Conservation (phyloP, 768 basidiomycete species). For the Kwoniella europaea region DNA sequence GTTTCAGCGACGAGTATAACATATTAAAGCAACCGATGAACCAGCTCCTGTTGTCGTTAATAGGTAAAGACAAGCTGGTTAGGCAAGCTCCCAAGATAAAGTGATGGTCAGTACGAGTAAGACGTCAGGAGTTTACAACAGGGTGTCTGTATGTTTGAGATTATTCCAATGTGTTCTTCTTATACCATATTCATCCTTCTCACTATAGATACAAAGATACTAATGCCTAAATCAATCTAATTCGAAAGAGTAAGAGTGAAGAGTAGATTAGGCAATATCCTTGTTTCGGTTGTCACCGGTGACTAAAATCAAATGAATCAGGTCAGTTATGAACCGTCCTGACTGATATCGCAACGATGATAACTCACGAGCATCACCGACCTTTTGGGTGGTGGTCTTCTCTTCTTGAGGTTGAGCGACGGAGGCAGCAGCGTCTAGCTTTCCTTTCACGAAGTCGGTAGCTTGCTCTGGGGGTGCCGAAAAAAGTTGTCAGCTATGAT, state of each 20-base stretch:
- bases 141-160: too few relatives aligned
- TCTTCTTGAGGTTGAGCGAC: conserved; percentile 51
- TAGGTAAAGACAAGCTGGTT: too few relatives aligned
- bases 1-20: too few relatives aligned
- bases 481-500: too few relatives aligned
- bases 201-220: not conserved
- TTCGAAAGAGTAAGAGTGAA: not conserved
- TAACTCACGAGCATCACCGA: conserved; percentile 43
- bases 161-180: not conserved
- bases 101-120: too few relatives aligned
- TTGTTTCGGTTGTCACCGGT: conserved; percentile 51
- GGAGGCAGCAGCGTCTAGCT: conserved; percentile 48
- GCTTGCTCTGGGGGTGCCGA: too few relatives aligned
- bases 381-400: conserved; percentile 53
- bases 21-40: too few relatives aligned
- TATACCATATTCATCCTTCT: conserved; percentile 10
- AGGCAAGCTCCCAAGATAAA: too few relatives aligned
- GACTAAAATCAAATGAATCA: conserved; percentile 3
- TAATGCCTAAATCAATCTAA: conserved; percentile 8
- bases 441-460: conserved; percentile 39
- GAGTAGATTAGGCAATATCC: conserved; percentile 31
- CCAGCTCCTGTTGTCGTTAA: too few relatives aligned
- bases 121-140: too few relatives aligned
- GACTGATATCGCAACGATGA: too few relatives aligned
- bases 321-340: not conserved